Percentiles rank a stretch among this genome's conserved stretches.
Conservation (phyloP, 495 filamentous ascomycete species). For the Xylaria grammica region DNA sequence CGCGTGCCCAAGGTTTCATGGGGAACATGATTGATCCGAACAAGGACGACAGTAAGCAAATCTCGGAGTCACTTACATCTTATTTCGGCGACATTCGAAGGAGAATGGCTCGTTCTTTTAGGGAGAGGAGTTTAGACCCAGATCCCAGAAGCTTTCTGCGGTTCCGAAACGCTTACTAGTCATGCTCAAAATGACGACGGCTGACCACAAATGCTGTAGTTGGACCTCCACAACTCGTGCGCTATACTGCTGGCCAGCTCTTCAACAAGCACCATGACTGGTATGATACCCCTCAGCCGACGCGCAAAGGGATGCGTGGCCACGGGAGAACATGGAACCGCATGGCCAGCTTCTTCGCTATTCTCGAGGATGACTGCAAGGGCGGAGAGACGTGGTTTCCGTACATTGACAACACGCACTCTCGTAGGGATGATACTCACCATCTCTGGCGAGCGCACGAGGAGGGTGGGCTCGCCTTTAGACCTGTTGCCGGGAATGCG, state of each 20-base stretch:
- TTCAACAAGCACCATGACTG: constrained; percentile 58
- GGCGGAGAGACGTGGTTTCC: constrained; percentile 57
- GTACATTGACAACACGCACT: constrained; percentile 28
- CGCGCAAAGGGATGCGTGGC: constrained; percentile 33
- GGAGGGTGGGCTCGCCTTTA: constrained; percentile 57
- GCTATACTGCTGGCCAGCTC: constrained; percentile 48
- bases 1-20: constrained; percentile 46
- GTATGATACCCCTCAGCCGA: constrained; percentile 43
- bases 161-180: not conserved
- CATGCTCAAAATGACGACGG: not conserved
- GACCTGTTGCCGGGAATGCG: constrained; percentile 56
- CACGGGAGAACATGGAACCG: constrained; percentile 46
- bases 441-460: constrained; percentile 50
- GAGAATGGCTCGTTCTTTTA: too few relatives aligned
- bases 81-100: not conserved
- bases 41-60: constrained; percentile 43
- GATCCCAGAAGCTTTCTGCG: not conserved
- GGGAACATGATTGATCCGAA: constrained; percentile 49
- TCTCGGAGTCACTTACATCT: not conserved
- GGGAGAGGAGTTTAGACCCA: too few relatives aligned
- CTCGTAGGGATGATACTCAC: constrained; percentile 21
- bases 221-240: constrained; percentile 56
- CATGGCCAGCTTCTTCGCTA: constrained; percentile 55
- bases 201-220: constrained; percentile 20
- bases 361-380: constrained; percentile 47